Evolutionary conservation across 768 basidiomycete species (phyloP).

Genomic region (Agrocybe praecox): DNA sequence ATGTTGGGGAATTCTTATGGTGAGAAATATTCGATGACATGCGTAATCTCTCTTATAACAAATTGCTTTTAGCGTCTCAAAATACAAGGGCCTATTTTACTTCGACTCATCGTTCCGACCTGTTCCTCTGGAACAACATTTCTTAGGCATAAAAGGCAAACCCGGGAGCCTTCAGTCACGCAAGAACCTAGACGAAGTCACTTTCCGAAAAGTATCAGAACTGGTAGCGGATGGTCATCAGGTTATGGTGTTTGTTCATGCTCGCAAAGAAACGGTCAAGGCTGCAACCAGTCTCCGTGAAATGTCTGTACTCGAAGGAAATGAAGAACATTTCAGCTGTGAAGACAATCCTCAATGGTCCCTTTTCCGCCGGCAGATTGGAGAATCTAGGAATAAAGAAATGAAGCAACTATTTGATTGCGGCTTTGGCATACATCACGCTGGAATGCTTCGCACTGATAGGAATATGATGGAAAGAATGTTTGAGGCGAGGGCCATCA

Average conservation of each 20-base stretch:
- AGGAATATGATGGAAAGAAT: conserved; percentile 94
- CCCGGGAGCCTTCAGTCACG: conserved; percentile 69
- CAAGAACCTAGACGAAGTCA: conserved; percentile 85
- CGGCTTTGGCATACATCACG: conserved; percentile 98
- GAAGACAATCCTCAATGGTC: conserved; percentile 78
- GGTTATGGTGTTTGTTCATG: conserved; percentile 99
- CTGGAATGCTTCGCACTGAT: conserved; percentile 95
- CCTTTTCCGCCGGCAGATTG: conserved; percentile 77
- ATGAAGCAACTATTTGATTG: conserved; percentile 92
- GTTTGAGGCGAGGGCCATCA: conserved; percentile 90
- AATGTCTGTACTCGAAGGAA: conserved; percentile 69
- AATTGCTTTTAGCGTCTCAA: conserved; percentile 68
- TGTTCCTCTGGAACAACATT: conserved; percentile 96
- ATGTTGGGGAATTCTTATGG: conserved; percentile 95
- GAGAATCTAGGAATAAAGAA: conserved; percentile 88
- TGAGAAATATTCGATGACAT: conserved; percentile 29
- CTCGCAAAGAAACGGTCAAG: conserved; percentile 97
- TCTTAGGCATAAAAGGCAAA: conserved; percentile 92
- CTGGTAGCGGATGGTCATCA: conserved; percentile 93
- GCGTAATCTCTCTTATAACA: background rate
- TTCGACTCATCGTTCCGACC: conserved; percentile 98
- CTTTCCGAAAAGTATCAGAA: conserved; percentile 88
- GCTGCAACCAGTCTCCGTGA: conserved; percentile 83
- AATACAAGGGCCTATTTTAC: conserved; percentile 87
- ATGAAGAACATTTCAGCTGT: conserved; percentile 77